A percentile compares a stretch with the other conserved stretches of the same genome.
These are phyloP conservation scores for Macroventuria anomochaeta DNA, from an alignment of 2,329 filamentous ascomycete genomes.

Conservation along the genomic window DNA sequence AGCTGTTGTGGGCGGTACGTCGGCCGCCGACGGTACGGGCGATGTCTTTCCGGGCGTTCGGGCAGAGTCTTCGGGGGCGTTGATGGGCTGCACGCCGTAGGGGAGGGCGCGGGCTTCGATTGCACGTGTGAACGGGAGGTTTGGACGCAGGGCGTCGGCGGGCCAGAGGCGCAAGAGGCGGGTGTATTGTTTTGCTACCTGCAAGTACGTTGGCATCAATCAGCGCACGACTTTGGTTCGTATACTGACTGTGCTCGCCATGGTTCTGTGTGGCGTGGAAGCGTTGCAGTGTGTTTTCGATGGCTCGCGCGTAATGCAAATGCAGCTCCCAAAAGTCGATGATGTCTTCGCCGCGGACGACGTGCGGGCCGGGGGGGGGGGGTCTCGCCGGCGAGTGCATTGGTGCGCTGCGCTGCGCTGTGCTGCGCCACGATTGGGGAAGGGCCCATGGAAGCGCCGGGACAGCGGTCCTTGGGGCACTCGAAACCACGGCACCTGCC, in stretches of 20 bases:
- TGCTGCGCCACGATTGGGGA: slow-evolving; percentile 10
- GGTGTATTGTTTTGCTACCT: slow-evolving; percentile 56
- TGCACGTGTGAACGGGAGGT: slow-evolving; percentile 53
- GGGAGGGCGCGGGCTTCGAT: slow-evolving; percentile 51
- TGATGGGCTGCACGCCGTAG: slow-evolving; percentile 38
- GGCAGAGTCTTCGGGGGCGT: slow-evolving; percentile 17
- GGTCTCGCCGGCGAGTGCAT: neutral
- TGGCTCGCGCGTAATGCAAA: neutral
- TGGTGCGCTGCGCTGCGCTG: neutral
- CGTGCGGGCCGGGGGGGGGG: neutral
- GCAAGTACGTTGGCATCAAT: neutral
- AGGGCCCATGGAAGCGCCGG: neutral
- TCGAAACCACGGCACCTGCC: slow-evolving; percentile 5
- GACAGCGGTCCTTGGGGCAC: slow-evolving; percentile 1
- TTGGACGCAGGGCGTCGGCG: slow-evolving; percentile 57
- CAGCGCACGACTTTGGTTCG: no score
- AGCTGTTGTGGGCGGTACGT: slow-evolving; percentile 15
- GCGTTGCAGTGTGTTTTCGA: neutral
- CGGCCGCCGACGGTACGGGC: slow-evolving; percentile 15
- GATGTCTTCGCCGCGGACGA: slow-evolving; percentile 13
- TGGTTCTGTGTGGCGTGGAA: slow-evolving; percentile 16
- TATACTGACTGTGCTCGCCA: slow-evolving; percentile 29
- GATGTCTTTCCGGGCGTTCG: slow-evolving; percentile 4
- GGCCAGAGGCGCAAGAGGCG: slow-evolving; percentile 60
- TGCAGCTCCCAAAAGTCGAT: slow-evolving; percentile 14